A percentile compares a stretch with the other conserved stretches of the same genome.
phyloP scores from a whole-genome alignment of 345 rosid genomes.

The Camelina neglecta region DNA sequence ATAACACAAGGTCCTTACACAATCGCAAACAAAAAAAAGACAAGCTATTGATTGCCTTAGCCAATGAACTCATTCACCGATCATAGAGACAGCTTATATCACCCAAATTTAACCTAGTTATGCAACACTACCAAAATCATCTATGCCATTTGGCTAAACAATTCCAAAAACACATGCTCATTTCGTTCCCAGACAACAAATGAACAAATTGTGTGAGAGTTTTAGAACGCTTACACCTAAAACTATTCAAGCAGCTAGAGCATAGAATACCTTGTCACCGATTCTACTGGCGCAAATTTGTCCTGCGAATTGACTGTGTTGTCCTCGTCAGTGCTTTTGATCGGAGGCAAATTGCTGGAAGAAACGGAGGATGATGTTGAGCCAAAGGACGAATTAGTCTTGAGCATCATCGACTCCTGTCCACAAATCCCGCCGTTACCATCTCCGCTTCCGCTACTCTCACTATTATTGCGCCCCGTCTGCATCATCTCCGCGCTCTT shows the following conservation, averaged over 20 bases:
- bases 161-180: background rate
- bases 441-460: constrained; percentile 46
- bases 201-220: background rate
- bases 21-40: background rate
- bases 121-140: constrained; percentile 8
- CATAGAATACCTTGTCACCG: constrained; percentile 54
- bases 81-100: background rate
- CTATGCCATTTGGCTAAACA: constrained; percentile 11
- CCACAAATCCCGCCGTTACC: constrained; percentile 49
- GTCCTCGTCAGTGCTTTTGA: constrained; percentile 55
- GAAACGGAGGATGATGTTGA: constrained; percentile 78
- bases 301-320: constrained; percentile 30
- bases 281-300: constrained; percentile 51
- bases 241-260: constrained; percentile 1
- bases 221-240: background rate
- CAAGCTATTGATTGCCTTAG: background rate
- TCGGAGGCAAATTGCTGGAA: constrained; percentile 59
- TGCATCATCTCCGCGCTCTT: constrained; percentile 62
- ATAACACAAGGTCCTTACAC: constrained; percentile 15
- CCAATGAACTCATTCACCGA: constrained; percentile 12
- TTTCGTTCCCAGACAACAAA: no score
- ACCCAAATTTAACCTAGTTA: background rate
- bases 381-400: constrained; percentile 79
- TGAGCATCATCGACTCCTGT: constrained; percentile 71
- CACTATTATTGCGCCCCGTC: constrained; percentile 39